Conservation (phyloP, 164 flowering plant genomes). For the Vitis vinifera region DNA sequence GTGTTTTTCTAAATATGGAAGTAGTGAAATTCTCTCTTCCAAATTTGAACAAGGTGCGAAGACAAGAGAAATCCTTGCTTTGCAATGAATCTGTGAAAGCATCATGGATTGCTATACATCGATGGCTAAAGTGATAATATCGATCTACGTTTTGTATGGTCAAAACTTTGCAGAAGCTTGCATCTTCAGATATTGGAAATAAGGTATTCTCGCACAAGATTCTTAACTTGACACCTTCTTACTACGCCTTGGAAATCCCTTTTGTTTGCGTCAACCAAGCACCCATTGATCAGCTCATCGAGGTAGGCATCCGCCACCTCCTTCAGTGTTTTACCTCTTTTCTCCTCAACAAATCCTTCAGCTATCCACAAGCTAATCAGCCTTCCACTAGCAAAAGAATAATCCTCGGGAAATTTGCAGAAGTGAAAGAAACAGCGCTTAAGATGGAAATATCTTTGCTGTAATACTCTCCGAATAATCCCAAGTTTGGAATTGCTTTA, state of each 20-base stretch:
- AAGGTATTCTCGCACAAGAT: constrained; percentile 27
- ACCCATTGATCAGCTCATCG: constrained; percentile 25
- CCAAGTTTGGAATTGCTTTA: too few species aligned
- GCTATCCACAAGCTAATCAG: too few species aligned
- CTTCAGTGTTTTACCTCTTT: constrained; percentile 23
- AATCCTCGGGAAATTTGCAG: too few species aligned
- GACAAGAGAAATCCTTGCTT: not conserved
- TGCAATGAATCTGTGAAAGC: not conserved
- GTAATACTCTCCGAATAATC: too few species aligned
- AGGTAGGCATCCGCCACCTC: constrained; percentile 39
- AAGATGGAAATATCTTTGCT: too few species aligned
- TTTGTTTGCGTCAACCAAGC: constrained; percentile 21
- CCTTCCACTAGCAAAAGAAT: too few species aligned
- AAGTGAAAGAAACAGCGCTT: too few species aligned
- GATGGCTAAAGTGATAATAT: not conserved
- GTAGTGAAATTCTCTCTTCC: not conserved
- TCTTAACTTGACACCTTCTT: constrained; percentile 27
- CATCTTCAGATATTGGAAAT: constrained; percentile 19
- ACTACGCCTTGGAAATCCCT: constrained; percentile 16
- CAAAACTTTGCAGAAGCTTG: constrained; percentile 15
- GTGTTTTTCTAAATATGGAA: not conserved
- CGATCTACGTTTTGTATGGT: not conserved
- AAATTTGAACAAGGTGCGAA: not conserved
- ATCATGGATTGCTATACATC: not conserved
- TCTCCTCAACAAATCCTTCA: constrained; percentile 35